Evolutionary conservation across 108 stramenopile species (phyloP), one percentile per base, ranked within the genome.

Genomic region (Ochromonas danica): DNA sequence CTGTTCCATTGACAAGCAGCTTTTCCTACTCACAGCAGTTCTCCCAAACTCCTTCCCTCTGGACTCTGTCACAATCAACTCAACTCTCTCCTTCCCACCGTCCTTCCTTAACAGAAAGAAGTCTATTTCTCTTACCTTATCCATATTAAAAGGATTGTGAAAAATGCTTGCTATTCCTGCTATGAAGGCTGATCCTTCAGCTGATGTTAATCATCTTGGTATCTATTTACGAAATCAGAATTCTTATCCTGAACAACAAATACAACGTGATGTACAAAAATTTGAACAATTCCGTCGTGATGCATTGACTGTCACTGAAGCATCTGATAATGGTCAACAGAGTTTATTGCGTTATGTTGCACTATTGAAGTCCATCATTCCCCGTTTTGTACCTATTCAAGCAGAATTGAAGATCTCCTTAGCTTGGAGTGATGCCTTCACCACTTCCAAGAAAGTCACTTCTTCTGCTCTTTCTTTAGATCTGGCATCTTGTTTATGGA

Each of bases 401-500:
- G 6, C 17, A 10, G 63, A 67, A 14, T 10, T 67, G 31, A 67
- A 67, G 31, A 22, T 36, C 30, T 14, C 10, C 10, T 67, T 67
- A 10, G 63, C 10, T 67, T 67, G 63, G 63, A 28, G 10, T 36
- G 63, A 67, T 36, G 63, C 33, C 3, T 67, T 67, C 35, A 25
- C 31, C 6, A 31, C 63, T 10, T 6, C 6, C 33, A 67, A 67
- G 31, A 67, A 67, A 36, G 51, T 17, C 10, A 67, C 33, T 31
- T 10, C 3, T 35, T 10, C 63, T 35, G 6, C 33, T 10, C 25
- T 67, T 3, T 51, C 45, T 79, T 61, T 80, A 41, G 83, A 83
- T 27, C 63, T 61, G n/a, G 84, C 81, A 40, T 31, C 30, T 36
- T 74, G 75, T 30, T 67, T 81, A 35, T 85, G 77, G 78, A 82